Base-by-base conservation (phyloP, 768 basidiomycete species). In the Suillus americanus region DNA sequence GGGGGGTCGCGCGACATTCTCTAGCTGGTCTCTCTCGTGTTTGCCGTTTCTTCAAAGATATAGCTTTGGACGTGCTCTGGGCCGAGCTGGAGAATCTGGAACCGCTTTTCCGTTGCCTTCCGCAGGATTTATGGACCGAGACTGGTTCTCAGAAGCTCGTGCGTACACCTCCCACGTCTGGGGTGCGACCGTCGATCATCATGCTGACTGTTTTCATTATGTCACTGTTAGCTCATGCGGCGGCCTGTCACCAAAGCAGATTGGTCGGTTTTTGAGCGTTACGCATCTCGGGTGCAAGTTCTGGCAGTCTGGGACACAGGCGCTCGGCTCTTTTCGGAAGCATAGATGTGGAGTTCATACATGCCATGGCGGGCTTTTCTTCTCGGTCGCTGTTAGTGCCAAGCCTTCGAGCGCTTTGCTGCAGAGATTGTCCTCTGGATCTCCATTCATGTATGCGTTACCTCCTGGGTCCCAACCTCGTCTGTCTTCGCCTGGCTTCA, bases 31-130 rank as follows among this genome's bases (percentile, higher is more conserved):
- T 55, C 54, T 56, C 35, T 37, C 13, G 35, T 16, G n/a, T 37
- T 23, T 69, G 66, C 51, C 67, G 12, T 16, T 28, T 64, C 18
- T 72, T 71, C 65, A 71, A 56, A 28, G 63, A 65, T 0, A 57
- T 62, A 5, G 72, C 70, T 3, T 23, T 73, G 12, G 54, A 66
- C 23, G 43, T 63, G 48, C 50, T 69, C 3, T 73, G 62, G 70
- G 46, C 46, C 2, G 46, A 67, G 35, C 62, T 73, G 43, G 38
- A 55, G 2, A 61, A 62, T 54, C 10, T 71, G n/a, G 30, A 64
- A 7, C 71, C 69, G 10, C 53, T 70, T 8, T 43, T 72, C 25
- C 45, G 48, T 28, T 70, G 66, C 30, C 56, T 71, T 13, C 67
- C 66, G 3, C 20, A n/a, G 40, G 28, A 55, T 45, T 62, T 53